Evolutionary conservation across 1,284 basidiomycete genomes (phyloP), one percentile per base, ranked within the genome.

Genomic region (Hemileia vastatrix): DNA sequence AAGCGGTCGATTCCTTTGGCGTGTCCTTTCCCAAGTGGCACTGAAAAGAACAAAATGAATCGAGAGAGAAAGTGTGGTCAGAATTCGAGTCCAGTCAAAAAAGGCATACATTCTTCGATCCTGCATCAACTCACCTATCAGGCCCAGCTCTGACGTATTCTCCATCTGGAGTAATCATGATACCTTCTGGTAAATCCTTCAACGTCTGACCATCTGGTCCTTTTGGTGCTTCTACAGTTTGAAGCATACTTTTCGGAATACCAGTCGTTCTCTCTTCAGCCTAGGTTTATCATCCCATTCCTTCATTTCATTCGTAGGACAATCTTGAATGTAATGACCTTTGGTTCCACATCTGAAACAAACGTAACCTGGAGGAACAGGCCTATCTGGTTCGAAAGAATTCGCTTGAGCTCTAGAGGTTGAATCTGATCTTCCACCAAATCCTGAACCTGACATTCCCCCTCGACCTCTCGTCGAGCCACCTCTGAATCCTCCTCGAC

Each of bases 311-410:
- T 97, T 96, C 4, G 91, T 95, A 0, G 94, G 94, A 74, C 94
- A 98, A 68, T 95, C 90, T 76, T 98, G 94, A 67, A 98, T 98
- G 94, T 94, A 98, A 73, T 98, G 94, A 31, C 92, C 90, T 83
- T 96, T 95, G 78, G 94, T 88, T 45, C 92, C 93, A 78, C 94
- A 98, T 43, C 95, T 86, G 77, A 96, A 97, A 76, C 94, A 98
- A 15, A 97, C 91, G 78, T 98, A 98, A 62, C 92, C 94, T 2
- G 87, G 82, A 21, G 92, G 91, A 8, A 93, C 79, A 27, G 78
- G 77, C 58, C 67, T 69, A 51, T 69, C 68, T 21, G 43, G 8
- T 66, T 86, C 66, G 67, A 57, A n/a, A n/a, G n/a, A n/a, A n/a
- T n/a, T n/a, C n/a, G n/a, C n/a, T 59, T 40, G 60, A 3, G 9